A percentile compares a stretch with the other conserved stretches of the same genome.
phyloP scores from a whole-genome alignment of 768 basidiomycete species.

The Glaciozyma antarctica region DNA sequence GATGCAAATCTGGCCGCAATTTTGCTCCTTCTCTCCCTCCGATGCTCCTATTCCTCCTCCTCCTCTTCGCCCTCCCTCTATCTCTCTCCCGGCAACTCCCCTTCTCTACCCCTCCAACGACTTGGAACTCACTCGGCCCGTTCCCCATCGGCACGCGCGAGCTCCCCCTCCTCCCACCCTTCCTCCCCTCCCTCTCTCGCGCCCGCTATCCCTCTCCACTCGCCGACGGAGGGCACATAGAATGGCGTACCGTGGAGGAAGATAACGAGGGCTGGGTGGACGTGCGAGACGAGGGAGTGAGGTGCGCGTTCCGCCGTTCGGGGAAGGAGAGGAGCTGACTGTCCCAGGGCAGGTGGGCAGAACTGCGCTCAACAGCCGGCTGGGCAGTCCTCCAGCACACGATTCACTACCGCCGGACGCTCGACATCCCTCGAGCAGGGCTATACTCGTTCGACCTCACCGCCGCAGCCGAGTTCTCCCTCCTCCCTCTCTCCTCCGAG shows the following conservation, averaged over 20 bases:
- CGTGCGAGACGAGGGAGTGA: neutral
- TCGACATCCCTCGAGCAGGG: neutral
- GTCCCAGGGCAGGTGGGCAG: neutral
- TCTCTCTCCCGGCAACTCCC: neutral
- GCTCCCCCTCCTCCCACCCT: neutral
- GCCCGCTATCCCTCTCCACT: neutral
- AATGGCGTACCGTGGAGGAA: neutral
- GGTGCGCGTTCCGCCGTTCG: neutral
- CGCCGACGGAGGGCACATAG: neutral
- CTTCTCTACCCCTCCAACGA: neutral
- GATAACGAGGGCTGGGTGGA: conserved; percentile 1
- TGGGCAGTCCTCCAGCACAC: neutral
- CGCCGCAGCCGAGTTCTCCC: neutral
- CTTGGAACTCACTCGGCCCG: neutral
- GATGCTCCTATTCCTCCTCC: neutral
- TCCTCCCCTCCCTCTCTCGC: neutral
- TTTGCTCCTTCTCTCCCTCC: too few species aligned
- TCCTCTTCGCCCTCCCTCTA: too few species aligned
- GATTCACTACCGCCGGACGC: neutral
- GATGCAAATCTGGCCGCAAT: too few species aligned
- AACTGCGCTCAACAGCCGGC: neutral
- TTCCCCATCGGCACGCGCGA: conserved; percentile 1
- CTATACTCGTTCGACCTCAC: neutral
- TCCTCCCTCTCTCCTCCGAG: neutral
- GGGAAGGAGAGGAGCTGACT: neutral